Conservation (phyloP, 164 flowering plant species). For the Taxillus chinensis region DNA sequence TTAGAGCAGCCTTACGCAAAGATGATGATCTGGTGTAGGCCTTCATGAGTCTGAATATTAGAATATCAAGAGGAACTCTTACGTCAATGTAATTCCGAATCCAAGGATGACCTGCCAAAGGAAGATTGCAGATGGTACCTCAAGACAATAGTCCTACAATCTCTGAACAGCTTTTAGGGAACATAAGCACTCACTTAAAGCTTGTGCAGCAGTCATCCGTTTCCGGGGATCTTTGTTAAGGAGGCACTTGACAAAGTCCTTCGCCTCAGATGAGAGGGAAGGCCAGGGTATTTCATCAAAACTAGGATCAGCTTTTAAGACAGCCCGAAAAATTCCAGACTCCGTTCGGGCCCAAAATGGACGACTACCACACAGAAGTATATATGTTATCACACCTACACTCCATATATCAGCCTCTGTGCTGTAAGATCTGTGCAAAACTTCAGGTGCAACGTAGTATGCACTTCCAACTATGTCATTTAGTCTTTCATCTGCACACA, state of each 20-base stretch:
- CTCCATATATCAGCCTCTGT: constrained; percentile 99
- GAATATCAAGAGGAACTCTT: constrained; percentile 69
- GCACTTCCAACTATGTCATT: constrained; percentile 99
- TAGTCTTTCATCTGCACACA: constrained; percentile 75
- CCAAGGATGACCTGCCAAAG: constrained; percentile 91
- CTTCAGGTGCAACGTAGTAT: constrained; percentile 98
- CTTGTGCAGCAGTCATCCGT: constrained; percentile 86
- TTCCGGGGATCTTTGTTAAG: constrained; percentile 73
- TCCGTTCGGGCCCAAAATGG: constrained; percentile 98
- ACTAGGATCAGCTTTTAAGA: constrained; percentile 79
- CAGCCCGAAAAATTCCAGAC: constrained; percentile 87
- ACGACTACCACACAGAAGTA: constrained; percentile 94
- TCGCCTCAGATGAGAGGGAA: constrained; percentile 65
- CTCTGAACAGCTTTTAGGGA: constrained; percentile 1
- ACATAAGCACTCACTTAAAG: constrained; percentile 51
- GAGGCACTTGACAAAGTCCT: constrained; percentile 76
- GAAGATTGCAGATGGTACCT: background rate
- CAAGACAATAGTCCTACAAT: constrained; percentile 8
- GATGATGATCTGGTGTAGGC: constrained; percentile 79
- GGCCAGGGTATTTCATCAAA: constrained; percentile 93
- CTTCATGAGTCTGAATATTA: constrained; percentile 65
- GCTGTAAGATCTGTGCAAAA: constrained; percentile 75
- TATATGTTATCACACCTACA: constrained; percentile 90
- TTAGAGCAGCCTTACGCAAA: constrained; percentile 88
- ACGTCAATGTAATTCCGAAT: constrained; percentile 38